phyloP scores from a whole-genome alignment of 108 stramenopile species.

The Pseudonitzschia multistriata region DNA sequence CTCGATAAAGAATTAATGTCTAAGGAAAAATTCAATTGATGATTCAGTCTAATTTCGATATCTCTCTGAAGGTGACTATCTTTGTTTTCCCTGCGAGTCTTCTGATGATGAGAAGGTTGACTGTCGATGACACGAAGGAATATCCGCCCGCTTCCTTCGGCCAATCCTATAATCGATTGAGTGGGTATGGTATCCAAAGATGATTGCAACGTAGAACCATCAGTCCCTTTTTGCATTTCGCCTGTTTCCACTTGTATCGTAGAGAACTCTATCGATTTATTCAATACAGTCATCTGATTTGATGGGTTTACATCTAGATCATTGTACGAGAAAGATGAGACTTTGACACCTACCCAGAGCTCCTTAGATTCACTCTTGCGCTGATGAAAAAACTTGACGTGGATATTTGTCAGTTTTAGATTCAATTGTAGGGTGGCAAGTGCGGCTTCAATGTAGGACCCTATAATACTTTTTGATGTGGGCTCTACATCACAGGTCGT shows the following conservation, averaged over 20 bases:
- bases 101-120: background rate
- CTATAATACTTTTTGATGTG: constrained; percentile 34
- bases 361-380: background rate
- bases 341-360: constrained; percentile 37
- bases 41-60: constrained; percentile 39
- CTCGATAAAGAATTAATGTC: constrained; percentile 26
- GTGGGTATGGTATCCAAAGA: background rate
- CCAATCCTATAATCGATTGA: constrained; percentile 21
- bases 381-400: constrained; percentile 24
- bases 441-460: constrained; percentile 56
- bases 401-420: constrained; percentile 36
- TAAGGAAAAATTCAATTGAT: constrained; percentile 38
- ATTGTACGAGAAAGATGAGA: constrained; percentile 53
- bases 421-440: constrained; percentile 46
- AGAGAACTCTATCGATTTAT: constrained; percentile 38
- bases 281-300: background rate
- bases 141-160: constrained; percentile 42
- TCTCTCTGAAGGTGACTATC: constrained; percentile 34
- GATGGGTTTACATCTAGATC: constrained; percentile 37
- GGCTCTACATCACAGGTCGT: constrained; percentile 5
- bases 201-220: background rate
- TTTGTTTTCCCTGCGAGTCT: constrained; percentile 5
- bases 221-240: constrained; percentile 10
- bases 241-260: constrained; percentile 30
- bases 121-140: constrained; percentile 35